Conservation (phyloP, 176 grass and related monocot species). For the Phragmites australis region DNA sequence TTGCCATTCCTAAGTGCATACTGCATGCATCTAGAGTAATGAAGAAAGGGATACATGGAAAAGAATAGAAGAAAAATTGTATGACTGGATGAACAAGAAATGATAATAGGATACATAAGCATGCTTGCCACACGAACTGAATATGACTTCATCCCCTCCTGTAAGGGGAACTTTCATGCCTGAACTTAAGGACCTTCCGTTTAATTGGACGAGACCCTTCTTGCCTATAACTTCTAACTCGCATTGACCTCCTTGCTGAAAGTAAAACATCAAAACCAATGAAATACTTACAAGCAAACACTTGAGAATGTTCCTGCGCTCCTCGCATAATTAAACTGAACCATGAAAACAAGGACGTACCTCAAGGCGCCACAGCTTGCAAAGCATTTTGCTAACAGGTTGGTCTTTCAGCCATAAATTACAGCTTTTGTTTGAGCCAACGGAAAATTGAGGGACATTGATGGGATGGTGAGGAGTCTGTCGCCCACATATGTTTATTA, state of each 20-base stretch:
- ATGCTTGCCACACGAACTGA: slow-evolving; percentile 75
- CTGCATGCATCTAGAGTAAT: slow-evolving; percentile 24
- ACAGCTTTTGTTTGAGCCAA: slow-evolving; percentile 75
- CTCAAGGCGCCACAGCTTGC: slow-evolving; percentile 70
- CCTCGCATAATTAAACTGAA: slow-evolving; percentile 11
- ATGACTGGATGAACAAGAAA: slow-evolving; percentile 33
- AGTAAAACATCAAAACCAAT: slow-evolving; percentile 20
- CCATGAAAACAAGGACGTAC: slow-evolving; percentile 45
- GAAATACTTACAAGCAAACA: slow-evolving; percentile 25
- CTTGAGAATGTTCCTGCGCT: slow-evolving; percentile 7
- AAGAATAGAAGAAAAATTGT: slow-evolving; percentile 16
- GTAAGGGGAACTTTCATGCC: slow-evolving; percentile 62
- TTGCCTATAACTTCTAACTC: slow-evolving; percentile 87
- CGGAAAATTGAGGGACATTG: slow-evolving; percentile 55
- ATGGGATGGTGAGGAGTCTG: slow-evolving; percentile 89
- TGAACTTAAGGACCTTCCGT: slow-evolving; percentile 55
- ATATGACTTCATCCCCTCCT: slow-evolving; percentile 94
- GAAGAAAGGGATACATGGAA: slow-evolving; percentile 11
- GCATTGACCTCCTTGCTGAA: slow-evolving; percentile 39
- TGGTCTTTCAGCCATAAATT: slow-evolving; percentile 82
- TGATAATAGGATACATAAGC: slow-evolving; percentile 83
- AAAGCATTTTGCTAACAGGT: slow-evolving; percentile 81
- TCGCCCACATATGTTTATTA: slow-evolving; percentile 28
- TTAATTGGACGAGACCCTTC: slow-evolving; percentile 80
- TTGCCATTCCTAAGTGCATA: slow-evolving; percentile 17